Percentiles rank a stretch among this genome's conserved stretches.
Evolutionary conservation across 139 green algal genomes (phyloP).

Genomic region (Chlorella sorokiniana): DNA sequence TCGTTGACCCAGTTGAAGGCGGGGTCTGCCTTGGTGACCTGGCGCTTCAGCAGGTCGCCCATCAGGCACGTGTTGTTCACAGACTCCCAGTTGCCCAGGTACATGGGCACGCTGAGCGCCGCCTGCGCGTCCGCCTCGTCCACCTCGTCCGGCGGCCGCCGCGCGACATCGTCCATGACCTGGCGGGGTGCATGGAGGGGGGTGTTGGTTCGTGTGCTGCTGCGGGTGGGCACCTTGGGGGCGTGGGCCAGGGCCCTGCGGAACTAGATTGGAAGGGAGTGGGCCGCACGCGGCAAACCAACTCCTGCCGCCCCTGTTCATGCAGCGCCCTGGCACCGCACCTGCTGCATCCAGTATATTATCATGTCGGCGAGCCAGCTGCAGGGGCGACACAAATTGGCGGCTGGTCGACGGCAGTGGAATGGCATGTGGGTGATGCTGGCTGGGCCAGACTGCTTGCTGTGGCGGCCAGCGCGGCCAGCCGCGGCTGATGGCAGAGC

Average conservation of each 20-base stretch:
- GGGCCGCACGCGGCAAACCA: too few relatives aligned
- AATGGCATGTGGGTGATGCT: too few relatives aligned
- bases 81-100: slow-evolving; percentile 1
- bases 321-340: too few relatives aligned
- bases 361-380: background rate
- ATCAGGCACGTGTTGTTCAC: background rate
- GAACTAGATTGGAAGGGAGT: too few relatives aligned
- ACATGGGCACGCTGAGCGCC: background rate
- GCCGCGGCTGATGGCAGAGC: too few relatives aligned
- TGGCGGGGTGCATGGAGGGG: too few relatives aligned
- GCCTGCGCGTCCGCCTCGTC: background rate
- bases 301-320: too few relatives aligned
- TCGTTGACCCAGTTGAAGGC: slow-evolving; percentile 6
- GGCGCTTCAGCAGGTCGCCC: background rate
- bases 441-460: too few relatives aligned
- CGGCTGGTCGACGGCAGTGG: background rate
- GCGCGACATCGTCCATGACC: background rate
- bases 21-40: background rate
- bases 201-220: too few relatives aligned
- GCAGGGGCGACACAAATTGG: background rate
- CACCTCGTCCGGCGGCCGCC: background rate
- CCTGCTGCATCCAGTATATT: background rate
- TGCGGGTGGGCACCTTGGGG: too few relatives aligned
- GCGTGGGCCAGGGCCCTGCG: too few relatives aligned
- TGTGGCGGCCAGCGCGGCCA: too few relatives aligned